Base-by-base conservation (phyloP, 305 asterid genomes). In the Euphrasia arctica region DNA sequence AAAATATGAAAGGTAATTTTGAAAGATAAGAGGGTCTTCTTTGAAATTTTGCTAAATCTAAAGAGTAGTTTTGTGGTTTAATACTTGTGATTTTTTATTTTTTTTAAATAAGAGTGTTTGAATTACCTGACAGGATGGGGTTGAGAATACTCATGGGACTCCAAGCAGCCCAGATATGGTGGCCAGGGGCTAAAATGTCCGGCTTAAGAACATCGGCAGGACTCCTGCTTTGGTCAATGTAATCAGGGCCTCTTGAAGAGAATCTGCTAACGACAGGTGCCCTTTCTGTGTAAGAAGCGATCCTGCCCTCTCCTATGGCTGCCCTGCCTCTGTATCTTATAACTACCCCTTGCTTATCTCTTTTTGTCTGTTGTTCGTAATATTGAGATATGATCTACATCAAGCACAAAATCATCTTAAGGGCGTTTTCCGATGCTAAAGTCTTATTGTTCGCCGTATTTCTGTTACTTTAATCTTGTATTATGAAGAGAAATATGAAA, bases 81-180 rank as follows among this genome's bases (percentile, higher is more conserved):
- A 51, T 13, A 15, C 10, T 51, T 13, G 56, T n/a, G 14, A 14
- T 3, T 18, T 4, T 48, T n/a, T 15, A 3, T 48, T 12, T 48
- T n/a, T 15, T 11, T 48, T 12, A 48, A 47, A 11, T 8, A 39
- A 9, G 14, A 8, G 5, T 48, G 7, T 51, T 25, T 54, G n/a
- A 41, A 52, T 4, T 81, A 89, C 98, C 98, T 11, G 87, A 73
- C 29, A 85, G 78, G 49, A 85, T 71, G 51, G 95, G 90, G 78
- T 84, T 77, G 49, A 15, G 63, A 67, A 72, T 82, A 74, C 98
- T 92, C 88, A 81, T 77, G 77, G 98, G 96, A 70, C 96, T 92
- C 98, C 97, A 92, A 43, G 97, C 97, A 43, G 90, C 96, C 97
- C 97, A 92, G 52, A 92, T 89, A 73, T 92, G 98, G 78, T 89